phyloP scores from a whole-genome alignment of 495 filamentous ascomycete genomes.

The Pyronema omphalodes region DNA sequence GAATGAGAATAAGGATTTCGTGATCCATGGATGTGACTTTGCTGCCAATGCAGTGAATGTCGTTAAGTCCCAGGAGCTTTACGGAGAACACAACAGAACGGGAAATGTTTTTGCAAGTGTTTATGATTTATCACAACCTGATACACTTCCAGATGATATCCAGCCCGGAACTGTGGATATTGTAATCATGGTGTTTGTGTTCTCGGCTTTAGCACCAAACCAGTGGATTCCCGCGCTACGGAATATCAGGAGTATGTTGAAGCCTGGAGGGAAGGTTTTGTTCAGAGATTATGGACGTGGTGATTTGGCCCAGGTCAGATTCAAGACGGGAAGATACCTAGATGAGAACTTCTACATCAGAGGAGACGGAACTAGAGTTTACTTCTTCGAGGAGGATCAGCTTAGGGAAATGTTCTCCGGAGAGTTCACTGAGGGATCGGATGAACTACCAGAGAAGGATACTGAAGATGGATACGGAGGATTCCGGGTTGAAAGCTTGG shows the following conservation, averaged over 20 bases:
- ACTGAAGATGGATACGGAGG: conserved; percentile 16
- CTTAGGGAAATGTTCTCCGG: conserved; percentile 60
- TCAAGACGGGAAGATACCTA: conserved; percentile 82
- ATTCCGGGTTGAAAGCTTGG: conserved; percentile 55
- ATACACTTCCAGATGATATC: conserved; percentile 52
- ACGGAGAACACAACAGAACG: conserved; percentile 27
- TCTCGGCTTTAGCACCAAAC: conserved; percentile 67
- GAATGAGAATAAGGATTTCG: conserved; percentile 64
- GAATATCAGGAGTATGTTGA: conserved; percentile 66
- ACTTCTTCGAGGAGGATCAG: conserved; percentile 85
- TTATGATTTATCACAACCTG: conserved; percentile 64
- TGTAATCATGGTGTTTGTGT: conserved; percentile 88
- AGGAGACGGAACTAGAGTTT: conserved; percentile 89
- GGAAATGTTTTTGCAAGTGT: conserved; percentile 65
- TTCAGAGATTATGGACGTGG: conserved; percentile 93
- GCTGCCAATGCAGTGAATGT: conserved; percentile 78
- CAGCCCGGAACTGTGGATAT: conserved; percentile 62
- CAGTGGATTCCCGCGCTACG: conserved; percentile 71
- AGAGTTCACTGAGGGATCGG: neutral
- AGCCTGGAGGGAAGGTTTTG: conserved; percentile 71
- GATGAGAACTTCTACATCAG: conserved; percentile 93
- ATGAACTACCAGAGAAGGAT: conserved; percentile 22
- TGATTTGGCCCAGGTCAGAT: conserved; percentile 87
- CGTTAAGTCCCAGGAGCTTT: conserved; percentile 53
- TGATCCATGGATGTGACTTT: conserved; percentile 83